phyloP scores from a whole-genome alignment of 352 stramenopile species.

The Phytopythium mirpurense region DNA sequence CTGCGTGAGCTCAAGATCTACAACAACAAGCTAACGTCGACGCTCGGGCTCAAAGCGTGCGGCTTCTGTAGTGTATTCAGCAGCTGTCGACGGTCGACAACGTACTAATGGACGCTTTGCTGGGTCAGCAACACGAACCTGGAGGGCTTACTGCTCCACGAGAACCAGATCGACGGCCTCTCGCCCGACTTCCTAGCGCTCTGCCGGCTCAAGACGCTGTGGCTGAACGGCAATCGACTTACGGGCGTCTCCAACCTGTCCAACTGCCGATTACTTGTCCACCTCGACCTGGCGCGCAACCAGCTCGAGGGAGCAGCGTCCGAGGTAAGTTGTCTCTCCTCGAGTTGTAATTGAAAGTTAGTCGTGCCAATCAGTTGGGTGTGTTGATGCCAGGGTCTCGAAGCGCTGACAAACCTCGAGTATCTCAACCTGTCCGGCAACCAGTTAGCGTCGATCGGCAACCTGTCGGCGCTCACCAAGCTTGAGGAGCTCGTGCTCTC shows the following conservation, averaged over 20 bases:
- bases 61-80: not conserved
- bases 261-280: constrained; percentile 46
- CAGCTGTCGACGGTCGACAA: not conserved
- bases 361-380: not conserved
- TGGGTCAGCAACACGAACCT: constrained; percentile 50
- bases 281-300: constrained; percentile 70
- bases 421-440: constrained; percentile 67
- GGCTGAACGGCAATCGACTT: constrained; percentile 67
- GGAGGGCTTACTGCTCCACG: constrained; percentile 58
- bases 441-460: constrained; percentile 42
- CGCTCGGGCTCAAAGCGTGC: constrained; percentile 44
- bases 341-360: not conserved
- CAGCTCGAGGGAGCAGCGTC: constrained; percentile 30
- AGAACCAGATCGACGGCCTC: constrained; percentile 69
- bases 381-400: constrained; percentile 31
- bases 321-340: constrained; percentile 20
- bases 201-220: constrained; percentile 62
- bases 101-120: not conserved
- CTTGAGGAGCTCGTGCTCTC: constrained; percentile 68
- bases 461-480: constrained; percentile 57
- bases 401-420: constrained; percentile 47
- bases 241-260: constrained; percentile 38
- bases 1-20: constrained; percentile 76
- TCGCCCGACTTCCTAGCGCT: constrained; percentile 52
- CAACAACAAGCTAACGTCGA: constrained; percentile 67